Conservation (phyloP, 2,329 filamentous ascomycete species). For the Hymenoscyphus fructigenus region DNA sequence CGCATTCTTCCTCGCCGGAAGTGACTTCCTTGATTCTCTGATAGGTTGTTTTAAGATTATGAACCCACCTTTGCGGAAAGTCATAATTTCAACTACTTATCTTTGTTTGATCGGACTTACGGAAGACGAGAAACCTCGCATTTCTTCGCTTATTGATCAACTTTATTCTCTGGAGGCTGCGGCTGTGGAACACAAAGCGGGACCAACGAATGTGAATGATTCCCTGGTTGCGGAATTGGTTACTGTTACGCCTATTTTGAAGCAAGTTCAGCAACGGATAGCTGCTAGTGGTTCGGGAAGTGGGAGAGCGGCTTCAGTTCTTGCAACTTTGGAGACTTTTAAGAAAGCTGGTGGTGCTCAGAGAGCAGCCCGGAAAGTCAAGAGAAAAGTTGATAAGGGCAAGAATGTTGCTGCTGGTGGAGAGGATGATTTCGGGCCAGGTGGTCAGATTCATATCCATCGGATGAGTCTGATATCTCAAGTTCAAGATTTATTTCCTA, state of each 20-base stretch:
- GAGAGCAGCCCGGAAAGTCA: conserved; percentile 51
- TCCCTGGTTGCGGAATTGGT: conserved; percentile 81
- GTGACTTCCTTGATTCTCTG: conserved; percentile 82
- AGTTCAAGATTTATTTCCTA: conserved; percentile 90
- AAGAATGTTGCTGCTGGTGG: conserved; percentile 49
- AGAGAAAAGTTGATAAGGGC: conserved; percentile 63
- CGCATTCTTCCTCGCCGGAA: conserved; percentile 73
- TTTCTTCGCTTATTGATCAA: conserved; percentile 76
- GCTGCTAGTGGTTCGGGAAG: conserved; percentile 50
- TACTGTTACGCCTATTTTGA: conserved; percentile 74
- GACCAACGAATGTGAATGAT: conserved; percentile 57
- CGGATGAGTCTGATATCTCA: conserved; percentile 82
- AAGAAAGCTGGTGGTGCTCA: conserved; percentile 53
- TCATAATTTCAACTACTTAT: conserved; percentile 71
- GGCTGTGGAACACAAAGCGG: conserved; percentile 62
- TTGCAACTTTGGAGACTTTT: conserved; percentile 60
- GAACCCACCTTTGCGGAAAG: conserved; percentile 62
- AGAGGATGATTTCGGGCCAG: conserved; percentile 33
- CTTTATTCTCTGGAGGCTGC: conserved; percentile 76
- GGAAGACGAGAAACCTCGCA: conserved; percentile 64
- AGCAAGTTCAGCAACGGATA: conserved; percentile 57
- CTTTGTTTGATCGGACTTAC: conserved; percentile 71
- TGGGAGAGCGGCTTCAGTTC: conserved; percentile 57
- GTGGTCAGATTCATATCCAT: conserved; percentile 60
- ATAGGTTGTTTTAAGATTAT: conserved; percentile 63